Conservation (phyloP, 495 filamentous ascomycete species). For the Penicillium mononematosum region DNA sequence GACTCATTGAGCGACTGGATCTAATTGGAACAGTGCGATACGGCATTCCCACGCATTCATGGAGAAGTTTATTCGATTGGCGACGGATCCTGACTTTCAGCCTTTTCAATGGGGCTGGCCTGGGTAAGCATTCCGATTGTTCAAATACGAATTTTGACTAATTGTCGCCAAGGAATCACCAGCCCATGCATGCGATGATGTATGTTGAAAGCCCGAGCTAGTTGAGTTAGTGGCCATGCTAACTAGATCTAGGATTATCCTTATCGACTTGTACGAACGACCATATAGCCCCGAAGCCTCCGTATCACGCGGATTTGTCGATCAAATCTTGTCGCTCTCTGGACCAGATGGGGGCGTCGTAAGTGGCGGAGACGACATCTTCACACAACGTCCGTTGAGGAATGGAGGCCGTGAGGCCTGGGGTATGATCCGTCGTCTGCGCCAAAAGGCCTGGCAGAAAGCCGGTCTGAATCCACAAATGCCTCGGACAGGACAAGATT, state of each 20-base stretch:
- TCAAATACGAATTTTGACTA: background rate
- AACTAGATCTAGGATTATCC: constrained; percentile 53
- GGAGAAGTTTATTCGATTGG: constrained; percentile 53
- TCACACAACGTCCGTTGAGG: constrained; percentile 47
- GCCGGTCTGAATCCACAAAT: constrained; percentile 45
- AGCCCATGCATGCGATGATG: constrained; percentile 58
- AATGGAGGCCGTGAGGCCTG: constrained; percentile 56
- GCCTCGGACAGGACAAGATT: constrained; percentile 48
- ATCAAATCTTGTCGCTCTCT: constrained; percentile 51
- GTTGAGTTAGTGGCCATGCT: no score
- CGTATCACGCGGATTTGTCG: constrained; percentile 49
- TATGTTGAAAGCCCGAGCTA: no score
- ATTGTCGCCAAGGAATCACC: constrained; percentile 36
- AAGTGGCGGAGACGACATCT: constrained; percentile 50
- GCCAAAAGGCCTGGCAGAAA: constrained; percentile 52
- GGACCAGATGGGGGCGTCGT: constrained; percentile 53
- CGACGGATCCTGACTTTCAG: constrained; percentile 52
- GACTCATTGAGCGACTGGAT: background rate
- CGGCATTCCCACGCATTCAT: constrained; percentile 56
- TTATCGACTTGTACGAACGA: constrained; percentile 56
- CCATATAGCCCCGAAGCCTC: constrained; percentile 50
- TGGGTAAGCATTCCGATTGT: constrained; percentile 27
- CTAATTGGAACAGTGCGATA: constrained; percentile 42
- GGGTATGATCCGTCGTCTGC: constrained; percentile 53
- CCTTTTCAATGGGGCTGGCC: constrained; percentile 60